phyloP scores from a whole-genome alignment of 176 grass and related monocot genomes.

The Lolium rigidum region DNA sequence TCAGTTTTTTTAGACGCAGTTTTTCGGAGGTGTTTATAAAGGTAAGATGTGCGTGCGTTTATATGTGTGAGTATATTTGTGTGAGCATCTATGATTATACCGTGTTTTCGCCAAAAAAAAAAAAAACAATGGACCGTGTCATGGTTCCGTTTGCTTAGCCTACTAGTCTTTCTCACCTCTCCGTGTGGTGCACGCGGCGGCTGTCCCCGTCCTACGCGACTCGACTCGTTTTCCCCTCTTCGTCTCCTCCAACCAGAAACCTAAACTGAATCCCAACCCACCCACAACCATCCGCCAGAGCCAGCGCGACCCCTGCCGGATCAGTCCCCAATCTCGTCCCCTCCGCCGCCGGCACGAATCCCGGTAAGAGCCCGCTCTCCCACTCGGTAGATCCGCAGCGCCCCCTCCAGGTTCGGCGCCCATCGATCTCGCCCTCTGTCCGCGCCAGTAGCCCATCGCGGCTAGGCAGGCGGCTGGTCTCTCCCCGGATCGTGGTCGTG shows the following conservation, averaged over 20 bases:
- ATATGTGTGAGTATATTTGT: no score
- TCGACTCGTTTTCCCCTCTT: not conserved
- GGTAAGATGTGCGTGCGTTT: no score
- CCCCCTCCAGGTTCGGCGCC: not conserved
- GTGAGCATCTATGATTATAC: no score
- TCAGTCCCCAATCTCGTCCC: conserved; percentile 1
- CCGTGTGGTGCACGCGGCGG: conserved; percentile 34
- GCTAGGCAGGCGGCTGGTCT: not conserved
- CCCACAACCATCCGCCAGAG: not conserved
- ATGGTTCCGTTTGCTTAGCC: conserved; percentile 39
- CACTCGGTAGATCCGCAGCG: conserved; percentile 7
- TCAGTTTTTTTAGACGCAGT: no score
- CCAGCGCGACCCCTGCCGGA: not conserved
- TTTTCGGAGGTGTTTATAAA: no score
- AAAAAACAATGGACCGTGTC: no score
- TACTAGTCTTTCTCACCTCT: conserved; percentile 26
- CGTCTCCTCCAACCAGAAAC: conserved; percentile 3
- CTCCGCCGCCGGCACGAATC: conserved; percentile 10
- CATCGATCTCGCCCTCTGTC: not conserved
- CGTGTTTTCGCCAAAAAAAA: no score
- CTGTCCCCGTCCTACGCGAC: conserved; percentile 27
- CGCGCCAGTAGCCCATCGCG: not conserved
- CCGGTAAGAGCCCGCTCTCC: conserved; percentile 26
- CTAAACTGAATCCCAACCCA: conserved; percentile 37
- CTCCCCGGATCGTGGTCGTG: not conserved